Evolutionary conservation across 2,329 filamentous ascomycete genomes (phyloP).

Genomic region (Alternaria conjuncta): DNA sequence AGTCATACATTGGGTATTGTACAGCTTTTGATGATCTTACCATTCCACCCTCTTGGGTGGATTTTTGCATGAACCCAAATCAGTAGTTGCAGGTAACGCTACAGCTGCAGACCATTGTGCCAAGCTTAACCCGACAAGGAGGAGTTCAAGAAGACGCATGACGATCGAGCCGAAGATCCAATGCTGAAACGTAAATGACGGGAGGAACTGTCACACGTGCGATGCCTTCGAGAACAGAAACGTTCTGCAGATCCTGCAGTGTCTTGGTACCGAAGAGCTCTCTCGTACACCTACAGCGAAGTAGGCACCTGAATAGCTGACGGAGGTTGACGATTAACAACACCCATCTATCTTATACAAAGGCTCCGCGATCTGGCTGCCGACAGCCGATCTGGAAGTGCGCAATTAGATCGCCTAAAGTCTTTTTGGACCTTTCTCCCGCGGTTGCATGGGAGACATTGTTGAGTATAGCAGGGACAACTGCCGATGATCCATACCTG

Average conservation of each 20-base stretch:
- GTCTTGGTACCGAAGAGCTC: neutral
- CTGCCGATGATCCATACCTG: neutral
- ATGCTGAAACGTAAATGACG: neutral
- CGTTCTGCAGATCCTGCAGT: neutral
- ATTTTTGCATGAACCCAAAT: conserved; percentile 9
- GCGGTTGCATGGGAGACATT: neutral
- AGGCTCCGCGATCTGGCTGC: neutral
- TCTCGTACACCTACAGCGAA: neutral
- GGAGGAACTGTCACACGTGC: neutral
- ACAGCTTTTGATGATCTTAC: conserved; percentile 3
- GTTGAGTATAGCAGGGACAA: neutral
- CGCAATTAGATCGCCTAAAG: neutral
- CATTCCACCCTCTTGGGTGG: conserved; percentile 23
- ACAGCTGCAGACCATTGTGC: conserved; percentile 9
- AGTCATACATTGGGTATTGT: neutral
- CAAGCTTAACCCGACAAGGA: conserved; percentile 12
- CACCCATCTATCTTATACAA: neutral
- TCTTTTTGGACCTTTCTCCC: neutral
- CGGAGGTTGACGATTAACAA: neutral
- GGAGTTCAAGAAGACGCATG: neutral
- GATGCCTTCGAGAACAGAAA: neutral
- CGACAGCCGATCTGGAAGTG: neutral
- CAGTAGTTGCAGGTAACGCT: conserved; percentile 3
- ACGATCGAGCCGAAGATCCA: neutral
- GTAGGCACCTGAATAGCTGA: neutral